Conservation (phyloP, 495 filamentous ascomycete species). For the Corynascus novoguineensis region DNA sequence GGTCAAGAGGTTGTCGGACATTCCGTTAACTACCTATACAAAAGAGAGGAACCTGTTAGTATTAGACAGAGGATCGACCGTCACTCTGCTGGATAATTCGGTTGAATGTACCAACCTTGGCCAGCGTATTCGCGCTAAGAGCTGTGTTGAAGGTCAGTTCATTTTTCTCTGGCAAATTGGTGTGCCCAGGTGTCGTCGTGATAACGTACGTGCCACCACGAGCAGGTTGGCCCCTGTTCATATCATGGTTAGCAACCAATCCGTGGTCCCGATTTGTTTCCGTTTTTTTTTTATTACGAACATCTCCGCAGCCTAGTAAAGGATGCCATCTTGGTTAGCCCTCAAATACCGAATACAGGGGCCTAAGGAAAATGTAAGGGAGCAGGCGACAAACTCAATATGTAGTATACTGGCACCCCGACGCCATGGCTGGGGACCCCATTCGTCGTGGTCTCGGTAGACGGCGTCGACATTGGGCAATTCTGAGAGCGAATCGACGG, state of each 20-base stretch:
- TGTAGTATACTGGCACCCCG: conserved; percentile 68
- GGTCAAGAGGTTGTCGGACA: conserved; percentile 43
- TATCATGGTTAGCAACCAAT: neutral
- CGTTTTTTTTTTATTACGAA: neutral
- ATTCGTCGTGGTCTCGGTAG: conserved; percentile 76
- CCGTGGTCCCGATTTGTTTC: neutral
- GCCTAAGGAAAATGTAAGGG: neutral
- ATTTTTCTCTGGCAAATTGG: neutral
- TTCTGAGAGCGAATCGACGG: conserved; percentile 43
- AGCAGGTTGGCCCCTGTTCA: conserved; percentile 62
- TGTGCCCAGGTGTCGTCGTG: neutral
- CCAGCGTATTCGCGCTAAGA: conserved; percentile 65
- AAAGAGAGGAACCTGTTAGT: neutral
- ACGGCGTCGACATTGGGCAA: conserved; percentile 62
- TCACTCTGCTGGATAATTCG: neutral
- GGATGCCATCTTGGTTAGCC: neutral
- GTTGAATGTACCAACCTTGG: conserved; percentile 61
- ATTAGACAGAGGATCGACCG: neutral
- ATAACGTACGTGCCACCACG: conserved; percentile 66
- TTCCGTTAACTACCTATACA: conserved; percentile 26
- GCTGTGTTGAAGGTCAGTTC: conserved; percentile 13
- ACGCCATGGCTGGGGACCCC: conserved; percentile 62
- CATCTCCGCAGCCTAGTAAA: conserved; percentile 22
- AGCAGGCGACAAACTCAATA: conserved; percentile 63
- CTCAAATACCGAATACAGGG: neutral